Conservation (phyloP, 2,329 filamentous ascomycete species). For the Aspergillus niger region DNA sequence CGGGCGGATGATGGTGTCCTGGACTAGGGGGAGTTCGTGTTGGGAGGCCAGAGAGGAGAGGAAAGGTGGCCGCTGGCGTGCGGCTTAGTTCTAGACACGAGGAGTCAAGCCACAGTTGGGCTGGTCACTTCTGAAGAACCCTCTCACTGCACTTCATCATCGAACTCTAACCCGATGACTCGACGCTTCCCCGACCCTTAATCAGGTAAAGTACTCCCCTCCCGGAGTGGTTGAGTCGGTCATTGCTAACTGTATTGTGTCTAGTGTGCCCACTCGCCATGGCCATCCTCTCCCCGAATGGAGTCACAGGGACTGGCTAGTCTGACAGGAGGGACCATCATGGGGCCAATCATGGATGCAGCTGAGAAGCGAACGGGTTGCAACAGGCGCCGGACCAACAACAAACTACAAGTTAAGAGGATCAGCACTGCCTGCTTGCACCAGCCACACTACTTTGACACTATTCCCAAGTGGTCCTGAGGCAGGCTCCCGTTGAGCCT, state of each 20-base stretch:
- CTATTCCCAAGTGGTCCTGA: neutral
- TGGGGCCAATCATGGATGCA: conserved; percentile 14
- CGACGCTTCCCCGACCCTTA: conserved; percentile 15
- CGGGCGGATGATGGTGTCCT: neutral
- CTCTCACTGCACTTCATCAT: conserved; percentile 1
- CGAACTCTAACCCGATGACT: conserved; percentile 2
- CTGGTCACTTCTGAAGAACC: conserved; percentile 3
- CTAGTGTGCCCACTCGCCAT: neutral
- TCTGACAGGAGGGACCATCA: conserved; percentile 8
- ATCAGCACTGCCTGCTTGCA: conserved; percentile 18
- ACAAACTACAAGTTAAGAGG: neutral
- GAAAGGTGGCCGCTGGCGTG: neutral
- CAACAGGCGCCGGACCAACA: conserved; percentile 11
- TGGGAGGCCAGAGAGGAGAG: neutral
- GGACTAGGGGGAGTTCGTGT: neutral
- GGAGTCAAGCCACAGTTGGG: conserved; percentile 1
- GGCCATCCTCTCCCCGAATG: neutral
- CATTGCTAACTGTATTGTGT: neutral
- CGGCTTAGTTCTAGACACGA: neutral
- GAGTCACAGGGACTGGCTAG: neutral
- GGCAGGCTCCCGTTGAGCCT: neutral
- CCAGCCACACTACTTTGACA: neutral
- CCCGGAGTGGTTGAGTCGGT: neutral
- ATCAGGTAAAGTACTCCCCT: conserved; percentile 10
- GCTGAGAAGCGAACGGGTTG: conserved; percentile 2